Percentiles rank a stretch among this genome's conserved stretches.
Evolutionary conservation across 2,329 filamentous ascomycete genomes (phyloP).

Genomic region (Fusarium continuum): DNA sequence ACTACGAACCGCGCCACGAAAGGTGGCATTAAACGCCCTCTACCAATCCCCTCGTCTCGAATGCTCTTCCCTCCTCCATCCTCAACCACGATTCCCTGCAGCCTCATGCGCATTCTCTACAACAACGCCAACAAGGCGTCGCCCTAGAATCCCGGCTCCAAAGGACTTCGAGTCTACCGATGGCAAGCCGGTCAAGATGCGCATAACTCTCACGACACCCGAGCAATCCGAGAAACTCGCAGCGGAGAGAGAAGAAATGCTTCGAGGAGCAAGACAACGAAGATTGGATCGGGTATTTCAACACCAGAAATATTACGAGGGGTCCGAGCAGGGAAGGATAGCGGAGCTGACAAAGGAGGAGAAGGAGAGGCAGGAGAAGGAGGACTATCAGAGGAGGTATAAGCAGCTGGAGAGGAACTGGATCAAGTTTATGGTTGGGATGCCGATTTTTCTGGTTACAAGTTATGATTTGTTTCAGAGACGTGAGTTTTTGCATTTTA

Average conservation of each 20-base stretch:
- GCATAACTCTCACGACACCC: neutral
- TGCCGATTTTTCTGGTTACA: slow-evolving; percentile 64
- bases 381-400: slow-evolving; percentile 56
- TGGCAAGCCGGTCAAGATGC: neutral
- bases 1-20: neutral
- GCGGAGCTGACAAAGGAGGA: slow-evolving; percentile 31
- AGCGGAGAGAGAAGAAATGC: neutral
- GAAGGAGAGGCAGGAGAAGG: slow-evolving; percentile 30
- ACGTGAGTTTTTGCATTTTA: slow-evolving; percentile 48
- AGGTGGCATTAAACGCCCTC: neutral
- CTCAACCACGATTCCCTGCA: neutral
- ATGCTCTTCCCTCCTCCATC: neutral
- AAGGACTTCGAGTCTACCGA: neutral
- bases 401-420: slow-evolving; percentile 57
- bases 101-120: slow-evolving; percentile 22
- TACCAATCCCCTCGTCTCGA: neutral
- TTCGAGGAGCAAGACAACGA: slow-evolving; percentile 7
- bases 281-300: neutral
- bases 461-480: slow-evolving; percentile 64
- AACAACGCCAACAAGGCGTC: neutral
- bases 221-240: neutral
- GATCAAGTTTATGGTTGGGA: slow-evolving; percentile 58
- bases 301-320: too few species aligned
- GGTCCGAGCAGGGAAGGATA: too few species aligned
- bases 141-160: neutral